Percentiles rank a stretch among this genome's conserved stretches.
Evolutionary conservation across 1,284 basidiomycete species (phyloP).

Genomic region (Apiotrichum laibachii): DNA sequence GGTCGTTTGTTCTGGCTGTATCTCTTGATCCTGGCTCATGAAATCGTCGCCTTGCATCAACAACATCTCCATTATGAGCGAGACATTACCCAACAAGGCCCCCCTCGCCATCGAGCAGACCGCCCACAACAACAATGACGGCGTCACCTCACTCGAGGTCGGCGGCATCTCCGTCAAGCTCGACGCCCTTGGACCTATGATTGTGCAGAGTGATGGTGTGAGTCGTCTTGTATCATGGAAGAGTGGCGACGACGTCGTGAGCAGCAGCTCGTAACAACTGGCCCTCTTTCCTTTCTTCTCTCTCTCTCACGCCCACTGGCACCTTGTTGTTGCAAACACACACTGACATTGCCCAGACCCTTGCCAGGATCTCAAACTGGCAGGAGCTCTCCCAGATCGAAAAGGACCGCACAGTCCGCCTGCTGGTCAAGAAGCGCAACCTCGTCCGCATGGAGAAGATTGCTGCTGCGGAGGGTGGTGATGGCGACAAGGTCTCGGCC

Average conservation of each 20-base stretch:
- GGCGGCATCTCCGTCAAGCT: slow-evolving; percentile 45
- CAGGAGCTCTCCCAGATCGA: slow-evolving; percentile 43
- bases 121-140: slow-evolving; percentile 16
- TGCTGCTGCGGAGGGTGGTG: slow-evolving; percentile 10
- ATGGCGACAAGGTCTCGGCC: slow-evolving; percentile 19
- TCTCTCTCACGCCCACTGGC: too few relatives aligned
- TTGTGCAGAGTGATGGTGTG: slow-evolving; percentile 51
- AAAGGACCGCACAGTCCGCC: slow-evolving; percentile 47
- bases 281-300: too few relatives aligned
- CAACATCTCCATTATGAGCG: neutral
- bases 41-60: too few relatives aligned
- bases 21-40: too few relatives aligned
- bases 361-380: slow-evolving; percentile 52
- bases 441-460: slow-evolving; percentile 42
- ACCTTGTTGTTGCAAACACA: too few relatives aligned
- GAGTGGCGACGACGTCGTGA: neutral
- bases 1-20: too few relatives aligned
- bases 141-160: slow-evolving; percentile 35
- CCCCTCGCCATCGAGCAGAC: slow-evolving; percentile 18
- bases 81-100: slow-evolving; percentile 5
- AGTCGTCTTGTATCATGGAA: slow-evolving; percentile 14
- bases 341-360: slow-evolving; percentile 32
- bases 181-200: slow-evolving; percentile 49
- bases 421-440: slow-evolving; percentile 52
- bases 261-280: too few relatives aligned